Conservation (phyloP, 306 rosid species). For the Mucuna pruriens region DNA sequence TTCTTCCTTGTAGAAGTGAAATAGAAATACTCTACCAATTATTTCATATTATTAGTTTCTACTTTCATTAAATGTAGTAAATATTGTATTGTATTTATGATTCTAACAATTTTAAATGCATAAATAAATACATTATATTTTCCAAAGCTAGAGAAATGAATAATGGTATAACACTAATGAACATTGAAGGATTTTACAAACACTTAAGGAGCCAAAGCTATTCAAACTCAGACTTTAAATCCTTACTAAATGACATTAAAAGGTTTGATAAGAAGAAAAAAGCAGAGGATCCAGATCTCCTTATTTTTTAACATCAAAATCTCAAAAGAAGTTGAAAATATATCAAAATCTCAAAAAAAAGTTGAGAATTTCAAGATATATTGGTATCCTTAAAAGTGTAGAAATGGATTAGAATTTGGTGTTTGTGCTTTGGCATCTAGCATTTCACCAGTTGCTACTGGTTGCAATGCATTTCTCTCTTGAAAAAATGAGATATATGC, state of each 20-base stretch:
- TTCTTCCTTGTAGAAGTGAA: neutral
- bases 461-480: neutral
- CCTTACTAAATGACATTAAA: neutral
- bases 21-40: neutral
- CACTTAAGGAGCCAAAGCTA: neutral
- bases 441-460: neutral
- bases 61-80: neutral
- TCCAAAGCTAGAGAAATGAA: neutral
- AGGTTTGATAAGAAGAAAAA: no score
- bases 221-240: neutral
- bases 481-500: neutral
- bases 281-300: neutral
- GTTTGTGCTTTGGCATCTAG: neutral
- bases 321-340: neutral
- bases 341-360: neutral
- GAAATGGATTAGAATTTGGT: neutral
- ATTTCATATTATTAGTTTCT: neutral
- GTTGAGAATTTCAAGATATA: neutral
- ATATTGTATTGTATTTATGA: neutral
- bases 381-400: neutral
- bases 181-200: neutral
- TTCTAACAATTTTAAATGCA: neutral
- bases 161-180: neutral
- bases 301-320: neutral
- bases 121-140: neutral